Evolutionary conservation across 768 basidiomycete species (phyloP).

Genomic region (Suillus spraguei): DNA sequence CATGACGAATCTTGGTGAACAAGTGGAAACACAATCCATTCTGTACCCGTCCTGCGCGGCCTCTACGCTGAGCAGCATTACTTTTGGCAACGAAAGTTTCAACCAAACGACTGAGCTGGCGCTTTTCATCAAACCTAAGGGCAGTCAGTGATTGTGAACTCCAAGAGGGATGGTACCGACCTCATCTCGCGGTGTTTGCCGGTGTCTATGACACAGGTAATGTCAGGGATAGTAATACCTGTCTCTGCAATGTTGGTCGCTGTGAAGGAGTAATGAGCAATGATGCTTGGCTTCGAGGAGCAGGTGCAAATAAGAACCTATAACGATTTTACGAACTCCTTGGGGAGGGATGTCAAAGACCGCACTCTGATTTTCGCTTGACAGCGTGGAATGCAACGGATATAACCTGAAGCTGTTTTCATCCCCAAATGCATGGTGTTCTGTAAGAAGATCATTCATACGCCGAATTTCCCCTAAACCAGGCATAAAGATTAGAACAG

Average conservation of each 20-base stretch:
- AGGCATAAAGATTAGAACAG: conserved; percentile 91
- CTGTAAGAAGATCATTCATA: conserved; percentile 76
- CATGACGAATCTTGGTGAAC: conserved; percentile 87
- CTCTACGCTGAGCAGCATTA: conserved; percentile 88
- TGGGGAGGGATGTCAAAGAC: conserved; percentile 87
- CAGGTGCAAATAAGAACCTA: conserved; percentile 55
- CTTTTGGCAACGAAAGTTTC: conserved; percentile 92
- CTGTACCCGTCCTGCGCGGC: conserved; percentile 90
- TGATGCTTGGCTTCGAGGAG: conserved; percentile 14
- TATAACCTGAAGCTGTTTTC: conserved; percentile 69
- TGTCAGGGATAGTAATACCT: conserved; percentile 97
- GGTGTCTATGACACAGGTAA: conserved; percentile 93
- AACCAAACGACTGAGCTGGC: conserved; percentile 88
- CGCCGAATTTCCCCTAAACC: conserved; percentile 93
- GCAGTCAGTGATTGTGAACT: conserved; percentile 10
- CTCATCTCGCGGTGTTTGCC: conserved; percentile 96
- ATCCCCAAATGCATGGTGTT: conserved; percentile 73
- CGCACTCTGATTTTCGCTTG: conserved; percentile 86
- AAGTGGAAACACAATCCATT: conserved; percentile 92
- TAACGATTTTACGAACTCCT: conserved; percentile 90
- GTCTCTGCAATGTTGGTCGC: conserved; percentile 96
- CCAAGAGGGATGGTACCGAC: conserved; percentile 35
- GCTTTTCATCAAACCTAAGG: conserved; percentile 90
- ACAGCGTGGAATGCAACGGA: conserved; percentile 91
- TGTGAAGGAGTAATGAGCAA: conserved; percentile 28